A percentile compares a stretch with the other conserved stretches of the same genome.
Conservation (phyloP, 805 yeast genomes). For the Candida anglica region DNA sequence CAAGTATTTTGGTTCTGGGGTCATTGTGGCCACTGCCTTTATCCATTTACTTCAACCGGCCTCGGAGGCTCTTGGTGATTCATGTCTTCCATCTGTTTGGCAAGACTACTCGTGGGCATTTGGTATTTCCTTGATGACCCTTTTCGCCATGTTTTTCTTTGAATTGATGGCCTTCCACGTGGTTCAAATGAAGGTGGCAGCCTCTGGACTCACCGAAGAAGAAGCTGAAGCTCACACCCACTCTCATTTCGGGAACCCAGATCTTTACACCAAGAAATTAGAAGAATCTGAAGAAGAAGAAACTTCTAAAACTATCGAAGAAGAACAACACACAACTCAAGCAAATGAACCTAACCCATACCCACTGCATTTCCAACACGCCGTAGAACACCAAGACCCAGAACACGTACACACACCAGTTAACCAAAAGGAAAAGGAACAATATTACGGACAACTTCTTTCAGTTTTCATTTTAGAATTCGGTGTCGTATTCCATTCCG, state of each 20-base stretch:
- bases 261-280: slow-evolving; percentile 24
- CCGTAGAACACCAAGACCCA: slow-evolving; percentile 41
- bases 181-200: slow-evolving; percentile 33
- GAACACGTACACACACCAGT: slow-evolving; percentile 36
- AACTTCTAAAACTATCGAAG: slow-evolving; percentile 1
- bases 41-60: slow-evolving; percentile 75
- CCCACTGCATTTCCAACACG: slow-evolving; percentile 44
- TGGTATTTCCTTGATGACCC: slow-evolving; percentile 47
- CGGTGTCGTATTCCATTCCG: slow-evolving; percentile 31
- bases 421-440: slow-evolving; percentile 33
- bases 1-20: slow-evolving; percentile 81
- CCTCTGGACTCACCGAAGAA: slow-evolving; percentile 15
- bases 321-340: neutral
- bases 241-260: slow-evolving; percentile 51
- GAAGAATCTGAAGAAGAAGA: slow-evolving; percentile 9
- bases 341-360: slow-evolving; percentile 18
- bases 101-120: slow-evolving; percentile 52
- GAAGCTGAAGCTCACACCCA: slow-evolving; percentile 38
- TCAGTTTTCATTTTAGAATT: slow-evolving; percentile 38
- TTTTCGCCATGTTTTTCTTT: slow-evolving; percentile 48
- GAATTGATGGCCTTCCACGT: slow-evolving; percentile 48
- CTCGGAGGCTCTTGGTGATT: slow-evolving; percentile 47
- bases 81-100: slow-evolving; percentile 62
- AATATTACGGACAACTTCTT: slow-evolving; percentile 53
- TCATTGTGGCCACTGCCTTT: slow-evolving; percentile 77